Evolutionary conservation across 192 early-diverging fungal genomes (phyloP), one percentile per base, ranked within the genome.

Genomic region (Backusella tarrabulga): DNA sequence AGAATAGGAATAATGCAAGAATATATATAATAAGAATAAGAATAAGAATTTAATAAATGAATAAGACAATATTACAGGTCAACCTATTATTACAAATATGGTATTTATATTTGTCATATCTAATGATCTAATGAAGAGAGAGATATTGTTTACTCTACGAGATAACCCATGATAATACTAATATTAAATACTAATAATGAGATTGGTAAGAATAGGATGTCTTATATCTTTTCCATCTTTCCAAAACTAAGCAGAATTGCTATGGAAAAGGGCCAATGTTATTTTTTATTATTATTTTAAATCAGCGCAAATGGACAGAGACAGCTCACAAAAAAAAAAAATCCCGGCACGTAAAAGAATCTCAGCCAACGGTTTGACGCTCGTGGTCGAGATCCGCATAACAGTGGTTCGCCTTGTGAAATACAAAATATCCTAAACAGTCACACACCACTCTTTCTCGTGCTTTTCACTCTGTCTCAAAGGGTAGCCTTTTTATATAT

Each of bases 361-460:
- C 23, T 60, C 54, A 60, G 4, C 54, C 54, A 60, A 60, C 54
- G 54, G 23, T 60, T 60, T 60, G 21, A 60, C 23, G 54, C 54
- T 60, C 54, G 54, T 60, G 54, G 54, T 12, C 54, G 23, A 60
- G 11, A 21, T 60, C 2, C 54, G 54, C 54, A 60, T 60, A 60
- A 60, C 54, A 60, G 54, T 60, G 54, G 54, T 60, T 60, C 54
- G 54, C 54, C 21, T 60, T 60, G 23, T 60, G 54, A 60, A 60
- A 60, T 60, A 60, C 54, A 60, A 60, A 60, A 60, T 26, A 12
- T 60, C 8, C 54, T 60, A 60, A 60, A 23, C 54, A 60, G 54
- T 60, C 54, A 60, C 54, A 60, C 0, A 7, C 2, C 23, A 23
- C 54, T 60, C 54, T 60, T 54, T 60, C 54, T 60, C 54, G 52